Evolutionary conservation across 805 yeast species (phyloP), one percentile per base, ranked within the genome.

Genomic region (Schwanniomyces sp.): DNA sequence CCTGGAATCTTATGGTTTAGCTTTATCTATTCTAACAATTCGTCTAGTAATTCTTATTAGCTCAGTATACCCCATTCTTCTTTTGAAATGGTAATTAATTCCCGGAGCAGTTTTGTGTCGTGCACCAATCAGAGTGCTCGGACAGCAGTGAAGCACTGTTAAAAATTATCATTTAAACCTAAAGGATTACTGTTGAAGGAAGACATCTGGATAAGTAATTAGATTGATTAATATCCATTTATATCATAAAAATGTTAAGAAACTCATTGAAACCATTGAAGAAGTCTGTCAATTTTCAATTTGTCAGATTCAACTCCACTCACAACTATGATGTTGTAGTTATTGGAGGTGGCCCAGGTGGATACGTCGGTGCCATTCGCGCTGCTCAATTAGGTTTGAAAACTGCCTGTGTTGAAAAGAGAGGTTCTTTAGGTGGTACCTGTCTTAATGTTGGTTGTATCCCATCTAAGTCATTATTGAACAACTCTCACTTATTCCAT

Each of bases 341-440:
- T 59, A 87, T 94, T 64, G 99, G 99, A 58, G 98, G 97, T 61
- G 99, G 99, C 50, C 99, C 99, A 58, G 99, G 98, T 71, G 99
- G 99, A 53, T 94, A 94, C 70, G 94, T 94, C 60, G 98, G 97
- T 47, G 99, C 99, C 63, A 94, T 94, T 70, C 92, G 90, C 72
- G 97, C 97, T 51, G 99, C 99, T 43, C 99, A 94, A 78, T 79
- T 91, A 51, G 97, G 97, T 37, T 80, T 78, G 60, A 85, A 91
- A 71, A 90, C 97, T 46, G 99, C 97, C 30, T 94, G 99, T 81
- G 77, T 94, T 56, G 99, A 94, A 72, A 91, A 90, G 76, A 86
- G 99, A 72, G 99, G 99, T 40, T 74, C 83, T 40, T 81, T 95
- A 54, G 99, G 99, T 54, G 99, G 99, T 63, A 94, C 99, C 47